Conservation (phyloP, 1,284 basidiomycete species). For the Takashimella koratensis region DNA sequence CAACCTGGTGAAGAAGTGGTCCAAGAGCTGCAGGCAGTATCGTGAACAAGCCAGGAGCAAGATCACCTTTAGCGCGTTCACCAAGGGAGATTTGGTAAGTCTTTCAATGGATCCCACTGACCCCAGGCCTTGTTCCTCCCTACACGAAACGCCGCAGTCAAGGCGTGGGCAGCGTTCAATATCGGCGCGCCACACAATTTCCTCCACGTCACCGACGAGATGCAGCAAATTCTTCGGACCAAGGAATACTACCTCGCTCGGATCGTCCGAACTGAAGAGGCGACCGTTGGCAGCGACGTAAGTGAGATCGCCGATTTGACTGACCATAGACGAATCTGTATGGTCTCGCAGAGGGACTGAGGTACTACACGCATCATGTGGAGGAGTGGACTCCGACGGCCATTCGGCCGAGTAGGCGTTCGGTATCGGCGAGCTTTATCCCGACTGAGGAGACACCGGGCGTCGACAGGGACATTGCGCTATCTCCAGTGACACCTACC, state of each 20-base stretch:
- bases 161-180: conserved; percentile 97
- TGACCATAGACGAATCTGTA: conserved; percentile 47
- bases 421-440: conserved; percentile 1
- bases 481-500: not conserved
- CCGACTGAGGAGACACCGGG: not conserved
- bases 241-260: conserved; percentile 93
- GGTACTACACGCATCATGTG: conserved; percentile 89
- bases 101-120: not conserved
- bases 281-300: conserved; percentile 74
- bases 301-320: conserved; percentile 26
- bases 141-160: conserved; percentile 84
- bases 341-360: conserved; percentile 78
- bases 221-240: conserved; percentile 78
- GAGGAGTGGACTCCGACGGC: conserved; percentile 72
- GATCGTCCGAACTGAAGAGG: conserved; percentile 81
- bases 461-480: not conserved
- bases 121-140: conserved; percentile 75
- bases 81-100: conserved; percentile 76
- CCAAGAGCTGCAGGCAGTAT: conserved; percentile 92
- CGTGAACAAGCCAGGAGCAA: conserved; percentile 87
- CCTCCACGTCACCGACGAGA: conserved; percentile 74
- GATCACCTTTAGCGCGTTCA: conserved; percentile 89
- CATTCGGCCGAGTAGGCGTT: not conserved
- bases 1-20: conserved; percentile 87
- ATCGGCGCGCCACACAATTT: conserved; percentile 97